Evolutionary conservation across 208 protist species (phyloP), one percentile per base, ranked within the genome.

Genomic region (Trypanosoma lewisi): DNA sequence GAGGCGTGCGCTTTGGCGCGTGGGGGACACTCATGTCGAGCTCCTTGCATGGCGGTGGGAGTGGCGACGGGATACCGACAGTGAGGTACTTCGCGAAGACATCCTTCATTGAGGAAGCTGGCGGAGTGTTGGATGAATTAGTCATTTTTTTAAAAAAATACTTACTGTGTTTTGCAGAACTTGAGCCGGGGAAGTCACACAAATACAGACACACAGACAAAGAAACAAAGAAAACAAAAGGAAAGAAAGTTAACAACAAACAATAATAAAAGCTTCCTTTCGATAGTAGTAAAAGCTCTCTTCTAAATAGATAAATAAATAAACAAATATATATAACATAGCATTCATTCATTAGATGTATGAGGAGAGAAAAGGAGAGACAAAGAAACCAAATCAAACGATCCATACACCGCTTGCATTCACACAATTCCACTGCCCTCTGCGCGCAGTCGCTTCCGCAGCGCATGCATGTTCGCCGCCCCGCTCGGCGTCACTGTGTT

Each of bases 401-500:
- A 34, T 60, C 45, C 28, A 2, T 21, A 16, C 21, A 27, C 31
- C 54, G 48, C n/a, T n/a, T n/a, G n/a, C n/a, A n/a, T n/a, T n/a
- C n/a, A n/a, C n/a, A n/a, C n/a, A n/a, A n/a, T n/a, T n/a, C n/a
- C n/a, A n/a, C n/a, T 71, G 45, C 28, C 65, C 41, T 70, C 63
- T 59, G 45, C 51, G 4, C 87, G 73, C 56, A 84, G 60, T 27
- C 87, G 73, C 55, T 94, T 94, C 21, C 87, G 83, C 44, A 90
- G 73, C 37, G 73, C 52, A 45, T 80, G 77, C 60, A 94, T 74
- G 61, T 73, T 75, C 27, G 67, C 76, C 14, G 75, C 42, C 9
- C 82, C 82, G 19, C 78, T 75, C 30, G 56, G 59, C 4, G 81
- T 82, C 30, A 89, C 71, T 2, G 89, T 95, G 65, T 95, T 95